Conservation (phyloP, 2,329 filamentous ascomycete species). For the Teratosphaeria nubilosa region DNA sequence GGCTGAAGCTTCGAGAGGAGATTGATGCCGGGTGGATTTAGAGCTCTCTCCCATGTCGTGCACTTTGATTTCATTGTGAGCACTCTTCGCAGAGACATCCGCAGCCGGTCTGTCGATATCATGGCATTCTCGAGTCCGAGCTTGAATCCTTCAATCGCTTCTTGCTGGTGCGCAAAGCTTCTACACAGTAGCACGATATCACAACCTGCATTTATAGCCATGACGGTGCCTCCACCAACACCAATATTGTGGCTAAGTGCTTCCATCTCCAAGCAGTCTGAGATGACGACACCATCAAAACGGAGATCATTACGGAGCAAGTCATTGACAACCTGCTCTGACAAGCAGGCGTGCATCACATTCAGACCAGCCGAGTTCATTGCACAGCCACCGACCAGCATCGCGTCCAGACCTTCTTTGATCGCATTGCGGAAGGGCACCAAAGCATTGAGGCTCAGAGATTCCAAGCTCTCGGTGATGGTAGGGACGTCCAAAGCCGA, state of each 20-base stretch:
- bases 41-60: slow-evolving; percentile 81
- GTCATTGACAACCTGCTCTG: slow-evolving; percentile 86
- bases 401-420: slow-evolving; percentile 73
- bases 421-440: slow-evolving; percentile 90
- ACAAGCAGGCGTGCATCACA: slow-evolving; percentile 89
- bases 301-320: slow-evolving; percentile 77
- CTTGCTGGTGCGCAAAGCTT: slow-evolving; percentile 77
- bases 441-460: slow-evolving; percentile 80
- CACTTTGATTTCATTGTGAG: slow-evolving; percentile 72
- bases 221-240: slow-evolving; percentile 92
- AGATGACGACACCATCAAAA: slow-evolving; percentile 87
- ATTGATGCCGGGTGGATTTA: slow-evolving; percentile 73
- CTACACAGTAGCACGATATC: slow-evolving; percentile 83
- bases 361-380: slow-evolving; percentile 88
- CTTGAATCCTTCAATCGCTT: slow-evolving; percentile 83
- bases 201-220: slow-evolving; percentile 94
- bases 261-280: slow-evolving; percentile 94
- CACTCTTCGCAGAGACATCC: slow-evolving; percentile 68
- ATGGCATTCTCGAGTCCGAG: slow-evolving; percentile 84
- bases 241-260: slow-evolving; percentile 90
- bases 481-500: slow-evolving; percentile 88
- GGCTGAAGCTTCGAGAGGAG: slow-evolving; percentile 73
- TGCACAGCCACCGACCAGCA: slow-evolving; percentile 91
- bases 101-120: slow-evolving; percentile 69
- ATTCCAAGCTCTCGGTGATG: slow-evolving; percentile 88